Evolutionary conservation across 495 filamentous ascomycete species (phyloP), one percentile per base, ranked within the genome.

Genomic region (Penicillium flavigenum): DNA sequence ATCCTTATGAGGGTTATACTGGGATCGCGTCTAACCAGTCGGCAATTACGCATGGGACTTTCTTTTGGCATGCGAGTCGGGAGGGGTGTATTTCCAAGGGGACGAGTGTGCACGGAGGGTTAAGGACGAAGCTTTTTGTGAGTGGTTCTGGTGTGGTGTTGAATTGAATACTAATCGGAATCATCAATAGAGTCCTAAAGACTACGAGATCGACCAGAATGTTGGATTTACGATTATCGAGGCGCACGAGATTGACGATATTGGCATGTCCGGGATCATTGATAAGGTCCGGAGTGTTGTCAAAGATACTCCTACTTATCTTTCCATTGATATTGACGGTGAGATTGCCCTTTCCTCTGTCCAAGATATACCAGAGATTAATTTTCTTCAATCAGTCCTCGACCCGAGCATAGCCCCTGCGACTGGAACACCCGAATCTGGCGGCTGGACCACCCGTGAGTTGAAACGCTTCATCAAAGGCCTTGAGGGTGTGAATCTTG

Each of bases 1-100:
- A 81, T 64, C 79, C 82, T 24, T 61, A 61, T 39, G 60, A 57
- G 46, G 62, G 61, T 5, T 63, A 67, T 38, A 68, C 59, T 3
- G 64, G 63, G 4, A 64, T 66, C 27, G 59, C 57, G 10, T 70
- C 67, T 0, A 54, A 67, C 49, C 70, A 72, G 38, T 63, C 59
- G 4, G 64, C 56, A 0, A 63, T 72, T 47, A 72, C 67, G 2
- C 69, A 72, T 56, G 69, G 69, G 10, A 66, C 71, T 10, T 64
- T 74, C 39, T 72, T 74, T 50, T 68, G 64, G 69, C 63, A 68
- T 55, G 63, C 64, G 7, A 52, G 54, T 43, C 38, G 58, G 7
- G 69, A 66, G 36, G 64, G 62, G 1, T 62, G 59, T 53, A 57
- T 66, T n/a, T 56, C 60, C 4, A 63, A 59, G 32, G 64, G 61